Conservation (phyloP, 2,329 filamentous ascomycete genomes). For the Xylaria polymorpha region DNA sequence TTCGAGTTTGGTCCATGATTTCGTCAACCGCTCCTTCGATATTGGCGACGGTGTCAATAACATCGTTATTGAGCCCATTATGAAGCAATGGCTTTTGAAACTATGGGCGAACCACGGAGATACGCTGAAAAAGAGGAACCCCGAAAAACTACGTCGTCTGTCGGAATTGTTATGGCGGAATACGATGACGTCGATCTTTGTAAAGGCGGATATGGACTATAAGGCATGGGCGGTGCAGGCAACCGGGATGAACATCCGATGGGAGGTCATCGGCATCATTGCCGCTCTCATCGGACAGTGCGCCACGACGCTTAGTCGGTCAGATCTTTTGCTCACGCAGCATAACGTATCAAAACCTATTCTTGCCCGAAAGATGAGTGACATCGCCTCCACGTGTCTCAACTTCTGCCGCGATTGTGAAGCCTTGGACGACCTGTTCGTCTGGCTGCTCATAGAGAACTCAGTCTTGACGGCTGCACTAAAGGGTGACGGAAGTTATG, state of each 20-base stretch:
- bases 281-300: conserved; percentile 48
- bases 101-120: conserved; percentile 47
- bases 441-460: conserved; percentile 50
- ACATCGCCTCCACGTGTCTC: conserved; percentile 48
- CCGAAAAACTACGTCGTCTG: conserved; percentile 49
- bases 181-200: conserved; percentile 47
- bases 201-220: conserved; percentile 47
- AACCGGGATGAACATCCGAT: conserved; percentile 50
- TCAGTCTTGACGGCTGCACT: conserved; percentile 40
- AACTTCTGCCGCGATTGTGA: conserved; percentile 51
- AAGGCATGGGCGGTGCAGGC: conserved; percentile 47
- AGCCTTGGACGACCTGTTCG: conserved; percentile 49
- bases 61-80: conserved; percentile 47
- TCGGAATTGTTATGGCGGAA: conserved; percentile 52
- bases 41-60: conserved; percentile 46
- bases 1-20: conserved; percentile 45
- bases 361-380: conserved; percentile 47
- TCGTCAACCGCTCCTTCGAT: conserved; percentile 48
- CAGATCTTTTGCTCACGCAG: conserved; percentile 46
- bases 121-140: conserved; percentile 48
- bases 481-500: conserved; percentile 49
- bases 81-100: conserved; percentile 51
- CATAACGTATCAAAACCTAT: conserved; percentile 45
- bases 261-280: conserved; percentile 53
- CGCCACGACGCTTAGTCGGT: conserved; percentile 45